These are phyloP conservation scores for Chlorophyllum brunneum DNA, from an alignment of 768 basidiomycete genomes.

Conservation along the genomic window DNA sequence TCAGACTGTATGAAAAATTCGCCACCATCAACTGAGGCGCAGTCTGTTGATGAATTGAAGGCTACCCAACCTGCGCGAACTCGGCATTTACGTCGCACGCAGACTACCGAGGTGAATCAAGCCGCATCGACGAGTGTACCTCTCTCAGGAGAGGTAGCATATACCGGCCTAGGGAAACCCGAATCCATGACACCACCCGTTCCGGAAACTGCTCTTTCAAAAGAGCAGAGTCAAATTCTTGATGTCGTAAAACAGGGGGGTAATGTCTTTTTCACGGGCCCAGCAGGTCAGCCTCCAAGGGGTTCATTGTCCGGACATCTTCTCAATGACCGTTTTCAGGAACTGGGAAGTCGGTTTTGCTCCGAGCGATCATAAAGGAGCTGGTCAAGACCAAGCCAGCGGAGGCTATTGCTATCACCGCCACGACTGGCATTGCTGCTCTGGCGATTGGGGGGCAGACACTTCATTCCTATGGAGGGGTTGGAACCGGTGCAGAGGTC, in stretches of 20 bases:
- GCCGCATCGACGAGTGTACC: neutral
- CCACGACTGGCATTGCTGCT: constrained; percentile 63
- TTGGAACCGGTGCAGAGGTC: constrained; percentile 53
- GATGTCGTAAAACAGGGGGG: constrained; percentile 45
- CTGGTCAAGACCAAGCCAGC: constrained; percentile 19
- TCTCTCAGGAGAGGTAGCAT: neutral
- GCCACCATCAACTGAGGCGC: no score
- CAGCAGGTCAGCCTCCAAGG: constrained; percentile 46
- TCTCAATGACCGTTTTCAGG: constrained; percentile 27
- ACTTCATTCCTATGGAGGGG: constrained; percentile 64
- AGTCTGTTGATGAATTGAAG: neutral
- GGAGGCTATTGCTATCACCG: constrained; percentile 51
- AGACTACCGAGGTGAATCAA: neutral
- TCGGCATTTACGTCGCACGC: neutral
- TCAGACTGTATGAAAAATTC: no score
- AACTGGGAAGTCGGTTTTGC: constrained; percentile 70
- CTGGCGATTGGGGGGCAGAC: constrained; percentile 70
- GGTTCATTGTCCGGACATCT: neutral
- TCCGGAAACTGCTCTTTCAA: constrained; percentile 23
- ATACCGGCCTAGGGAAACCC: neutral
- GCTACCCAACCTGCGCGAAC: neutral
- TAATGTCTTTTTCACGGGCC: constrained; percentile 74
- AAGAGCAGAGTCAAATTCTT: constrained; percentile 40
- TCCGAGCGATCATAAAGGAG: constrained; percentile 57
- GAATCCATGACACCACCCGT: neutral